Conservation (phyloP, 495 filamentous ascomycete species). For the Acidiella bohemica region DNA sequence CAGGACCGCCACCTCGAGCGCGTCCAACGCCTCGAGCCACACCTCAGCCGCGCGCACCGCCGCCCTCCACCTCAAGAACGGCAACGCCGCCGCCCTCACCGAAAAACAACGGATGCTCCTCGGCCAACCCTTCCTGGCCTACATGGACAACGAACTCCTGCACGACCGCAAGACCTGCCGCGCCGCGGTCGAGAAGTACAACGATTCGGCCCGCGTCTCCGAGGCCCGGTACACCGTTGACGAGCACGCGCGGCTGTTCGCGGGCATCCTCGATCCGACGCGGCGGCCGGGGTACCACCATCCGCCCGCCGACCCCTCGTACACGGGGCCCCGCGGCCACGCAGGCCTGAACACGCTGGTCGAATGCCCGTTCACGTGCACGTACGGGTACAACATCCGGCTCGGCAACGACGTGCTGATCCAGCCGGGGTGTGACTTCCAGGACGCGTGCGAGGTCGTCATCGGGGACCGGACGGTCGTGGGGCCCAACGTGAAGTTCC, state of each 20-base stretch:
- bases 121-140: conserved; percentile 69
- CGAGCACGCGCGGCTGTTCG: conserved; percentile 69
- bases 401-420: conserved; percentile 82
- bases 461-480: conserved; percentile 75
- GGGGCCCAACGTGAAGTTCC: conserved; percentile 73
- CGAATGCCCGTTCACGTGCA: conserved; percentile 82
- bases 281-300: background rate
- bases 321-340: conserved; percentile 37
- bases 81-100: conserved; percentile 33
- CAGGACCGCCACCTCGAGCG: background rate
- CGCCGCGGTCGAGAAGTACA: conserved; percentile 73
- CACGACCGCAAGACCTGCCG: conserved; percentile 81
- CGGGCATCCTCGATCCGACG: conserved; percentile 45
- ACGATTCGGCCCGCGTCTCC: conserved; percentile 46
- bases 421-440: conserved; percentile 71
- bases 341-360: conserved; percentile 68
- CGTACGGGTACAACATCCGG: conserved; percentile 89
- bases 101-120: conserved; percentile 93
- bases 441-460: conserved; percentile 59
- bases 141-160: conserved; percentile 61
- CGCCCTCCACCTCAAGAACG: conserved; percentile 22
- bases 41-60: too few species aligned
- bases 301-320: background rate
- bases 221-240: conserved; percentile 56
- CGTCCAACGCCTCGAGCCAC: conserved; percentile 6